Evolutionary conservation across 2,329 filamentous ascomycete species (phyloP).

Genomic region (Talaromyces sp.): DNA sequence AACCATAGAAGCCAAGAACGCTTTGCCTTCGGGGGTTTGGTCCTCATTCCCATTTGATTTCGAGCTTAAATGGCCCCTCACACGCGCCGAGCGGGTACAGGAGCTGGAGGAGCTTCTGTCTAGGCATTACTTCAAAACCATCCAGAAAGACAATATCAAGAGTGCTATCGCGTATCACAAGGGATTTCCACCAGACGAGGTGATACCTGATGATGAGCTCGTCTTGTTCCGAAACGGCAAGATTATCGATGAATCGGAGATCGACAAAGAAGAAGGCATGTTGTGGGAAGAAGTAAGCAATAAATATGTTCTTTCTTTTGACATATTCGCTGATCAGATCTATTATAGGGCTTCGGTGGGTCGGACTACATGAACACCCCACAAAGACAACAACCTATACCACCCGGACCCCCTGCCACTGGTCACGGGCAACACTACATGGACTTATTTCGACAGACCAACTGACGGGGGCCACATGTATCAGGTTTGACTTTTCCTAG

Average conservation of each 20-base stretch:
- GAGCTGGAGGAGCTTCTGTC: not conserved
- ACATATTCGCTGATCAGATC: no score
- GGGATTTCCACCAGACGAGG: not conserved
- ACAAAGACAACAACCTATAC: no score
- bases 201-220: not conserved
- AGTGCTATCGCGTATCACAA: not conserved
- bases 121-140: not conserved
- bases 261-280: not conserved
- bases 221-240: not conserved
- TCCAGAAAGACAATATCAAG: not conserved
- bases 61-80: not conserved
- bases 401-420: no score
- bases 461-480: no score
- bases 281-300: not conserved
- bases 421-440: no score
- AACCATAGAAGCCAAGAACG: no score
- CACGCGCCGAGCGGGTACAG: not conserved
- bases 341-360: no score
- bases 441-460: no score
- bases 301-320: no score
- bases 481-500: no score
- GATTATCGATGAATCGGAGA: not conserved
- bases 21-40: no score
- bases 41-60: not conserved
- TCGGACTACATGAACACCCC: no score